Conservation (phyloP, 176 grass and related monocot species). For the Neostapfia colusana region DNA sequence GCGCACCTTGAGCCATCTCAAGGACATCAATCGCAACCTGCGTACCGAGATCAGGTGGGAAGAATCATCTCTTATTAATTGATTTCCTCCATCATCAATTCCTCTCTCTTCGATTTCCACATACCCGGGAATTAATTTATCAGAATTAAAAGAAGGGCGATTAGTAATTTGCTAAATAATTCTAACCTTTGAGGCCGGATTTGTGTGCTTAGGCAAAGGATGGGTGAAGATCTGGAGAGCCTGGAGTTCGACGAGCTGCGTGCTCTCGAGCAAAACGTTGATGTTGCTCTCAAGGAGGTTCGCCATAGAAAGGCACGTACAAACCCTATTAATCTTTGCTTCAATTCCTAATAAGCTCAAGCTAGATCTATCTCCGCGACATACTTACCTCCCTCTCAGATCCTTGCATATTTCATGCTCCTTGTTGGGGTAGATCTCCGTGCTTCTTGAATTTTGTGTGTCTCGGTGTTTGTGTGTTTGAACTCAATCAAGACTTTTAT, state of each 20-base stretch:
- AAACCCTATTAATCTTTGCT: constrained; percentile 20
- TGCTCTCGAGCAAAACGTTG: constrained; percentile 85
- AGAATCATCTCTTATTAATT: neutral
- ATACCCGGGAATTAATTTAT: neutral
- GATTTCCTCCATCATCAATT: neutral
- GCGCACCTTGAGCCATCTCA: constrained; percentile 82
- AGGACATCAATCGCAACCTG: constrained; percentile 86
- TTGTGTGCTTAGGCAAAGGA: constrained; percentile 60
- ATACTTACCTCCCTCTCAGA: neutral
- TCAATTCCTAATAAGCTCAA: neutral
- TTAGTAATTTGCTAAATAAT: neutral
- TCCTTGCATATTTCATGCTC: constrained; percentile 48
- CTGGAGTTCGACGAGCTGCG: constrained; percentile 80
- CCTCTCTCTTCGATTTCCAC: neutral
- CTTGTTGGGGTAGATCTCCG: neutral
- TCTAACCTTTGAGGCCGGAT: neutral
- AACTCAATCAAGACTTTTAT: neutral
- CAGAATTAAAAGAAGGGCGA: neutral
- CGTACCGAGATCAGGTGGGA: constrained; percentile 80
- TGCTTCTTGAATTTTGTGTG: neutral
- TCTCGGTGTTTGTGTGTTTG: neutral
- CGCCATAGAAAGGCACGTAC: constrained; percentile 67
- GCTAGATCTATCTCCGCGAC: neutral
- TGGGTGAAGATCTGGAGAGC: constrained; percentile 75
- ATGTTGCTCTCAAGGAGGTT: constrained; percentile 74